Conservation (phyloP, 768 basidiomycete genomes). For the Lactarius quietus region DNA sequence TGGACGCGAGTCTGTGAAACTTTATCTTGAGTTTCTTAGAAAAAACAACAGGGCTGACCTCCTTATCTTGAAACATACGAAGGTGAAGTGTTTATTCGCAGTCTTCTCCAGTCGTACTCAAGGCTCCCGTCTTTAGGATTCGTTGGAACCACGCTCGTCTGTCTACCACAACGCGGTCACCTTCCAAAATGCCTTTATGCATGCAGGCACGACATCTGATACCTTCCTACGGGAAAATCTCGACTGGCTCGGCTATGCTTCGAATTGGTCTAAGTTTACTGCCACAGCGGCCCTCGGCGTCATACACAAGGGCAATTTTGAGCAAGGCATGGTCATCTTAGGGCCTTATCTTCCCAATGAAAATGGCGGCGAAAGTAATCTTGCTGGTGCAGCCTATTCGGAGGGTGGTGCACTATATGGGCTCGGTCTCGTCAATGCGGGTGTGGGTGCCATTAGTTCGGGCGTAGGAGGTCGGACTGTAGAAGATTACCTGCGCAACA, state of each 20-base stretch:
- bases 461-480: conserved; percentile 50
- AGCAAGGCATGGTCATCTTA: conserved; percentile 88
- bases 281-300: conserved; percentile 96
- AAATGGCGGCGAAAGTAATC: conserved; percentile 66
- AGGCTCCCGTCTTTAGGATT: conserved; percentile 52
- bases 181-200: conserved; percentile 96
- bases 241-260: conserved; percentile 92
- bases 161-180: conserved; percentile 97
- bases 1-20: conserved; percentile 87
- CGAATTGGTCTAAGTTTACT: conserved; percentile 98
- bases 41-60: conserved; percentile 92
- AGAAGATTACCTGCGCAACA: conserved; percentile 73
- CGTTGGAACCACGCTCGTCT: conserved; percentile 88
- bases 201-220: conserved; percentile 97
- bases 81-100: conserved; percentile 59
- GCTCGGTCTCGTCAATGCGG: conserved; percentile 90
- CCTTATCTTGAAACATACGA: conserved; percentile 87
- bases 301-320: conserved; percentile 95
- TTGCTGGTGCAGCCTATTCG: conserved; percentile 79
- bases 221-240: conserved; percentile 91
- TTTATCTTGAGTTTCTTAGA: conserved; percentile 94
- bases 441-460: conserved; percentile 51
- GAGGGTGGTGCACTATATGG: conserved; percentile 98
- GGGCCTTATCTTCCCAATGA: conserved; percentile 88
- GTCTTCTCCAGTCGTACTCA: conserved; percentile 64